Base-by-base conservation (phyloP, 179 eudicot genomes). In the Heliamphora pulchella region DNA sequence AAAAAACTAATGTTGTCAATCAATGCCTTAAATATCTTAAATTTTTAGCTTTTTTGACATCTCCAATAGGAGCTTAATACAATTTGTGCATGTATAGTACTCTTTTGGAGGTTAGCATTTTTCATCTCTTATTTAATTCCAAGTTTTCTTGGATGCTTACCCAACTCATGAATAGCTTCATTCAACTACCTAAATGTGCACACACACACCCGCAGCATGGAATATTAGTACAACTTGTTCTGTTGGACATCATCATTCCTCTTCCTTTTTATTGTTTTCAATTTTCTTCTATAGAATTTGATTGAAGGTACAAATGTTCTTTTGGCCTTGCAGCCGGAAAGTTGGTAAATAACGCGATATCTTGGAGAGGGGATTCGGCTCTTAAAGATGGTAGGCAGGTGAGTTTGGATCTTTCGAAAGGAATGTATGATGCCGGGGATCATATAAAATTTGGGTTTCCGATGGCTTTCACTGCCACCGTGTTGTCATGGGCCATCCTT, bases 391-490 rank as follows among this genome's bases (percentile, higher is more conserved):
- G 98, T 5, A 93, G 63, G 8, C 88, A 85, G 20, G 98, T 87
- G 2, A 86, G 87, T 5, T 61, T 95, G 78, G 96, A 95, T 83
- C 89, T 95, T 58, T 85, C 94, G 0, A 92, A 93, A 87, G 98
- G 98, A 73, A 71, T 95, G 87, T 95, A 91, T 76, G 98, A 95
- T 87, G 98, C 98, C 61, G 98, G 98, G 58, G 98, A 95, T 85
- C 92, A 91, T 71, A 88, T 95, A 86, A 95, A 95, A 81, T 95
- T 95, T 80, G 93, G 93, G 71, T 93, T 95, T 69, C 98, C 98
- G 8, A 83, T 95, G 92, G 98, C 98, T 43, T 95, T 87, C 79
- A 95, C 98, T 8, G 98, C 97, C 53, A 95, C 98, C 0, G 90
- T 95, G 62, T 78, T 95, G 80, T 89, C 98, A 2, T 95, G 98